Evolutionary conservation across 2,329 filamentous ascomycete genomes (phyloP).

Genomic region (Fusarium pseudocircinatum): DNA sequence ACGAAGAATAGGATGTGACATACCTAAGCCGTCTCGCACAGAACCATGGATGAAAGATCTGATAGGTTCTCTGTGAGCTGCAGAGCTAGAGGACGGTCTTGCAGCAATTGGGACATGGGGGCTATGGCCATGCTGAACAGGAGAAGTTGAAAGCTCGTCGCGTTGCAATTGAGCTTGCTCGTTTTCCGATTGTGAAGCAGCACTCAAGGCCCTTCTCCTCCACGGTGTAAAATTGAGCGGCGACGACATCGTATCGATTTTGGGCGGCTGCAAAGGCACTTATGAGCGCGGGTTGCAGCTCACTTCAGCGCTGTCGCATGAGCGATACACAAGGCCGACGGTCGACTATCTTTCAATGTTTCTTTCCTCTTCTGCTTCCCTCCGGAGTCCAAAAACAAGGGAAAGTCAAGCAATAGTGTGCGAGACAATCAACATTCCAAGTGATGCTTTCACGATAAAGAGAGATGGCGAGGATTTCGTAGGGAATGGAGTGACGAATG

Average conservation of each 20-base stretch:
- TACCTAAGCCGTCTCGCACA: conserved; percentile 68
- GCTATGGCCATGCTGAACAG: conserved; percentile 20
- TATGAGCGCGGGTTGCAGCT: conserved; percentile 25
- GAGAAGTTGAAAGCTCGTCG: conserved; percentile 43
- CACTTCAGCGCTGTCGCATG: conserved; percentile 35
- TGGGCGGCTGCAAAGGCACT: conserved; percentile 26
- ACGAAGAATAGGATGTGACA: conserved; percentile 26
- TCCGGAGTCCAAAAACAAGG: conserved; percentile 1
- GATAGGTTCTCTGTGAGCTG: conserved; percentile 69
- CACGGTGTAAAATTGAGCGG: conserved; percentile 60
- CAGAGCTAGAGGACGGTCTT: conserved; percentile 54
- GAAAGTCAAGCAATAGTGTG: conserved; percentile 20
- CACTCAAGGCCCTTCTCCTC: conserved; percentile 55
- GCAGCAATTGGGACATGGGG: conserved; percentile 33
- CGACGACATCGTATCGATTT: conserved; percentile 54
- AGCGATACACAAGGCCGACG: not conserved
- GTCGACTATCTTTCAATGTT: not conserved
- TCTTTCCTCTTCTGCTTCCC: not conserved
- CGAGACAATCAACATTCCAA: conserved; percentile 36
- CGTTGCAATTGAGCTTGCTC: conserved; percentile 37
- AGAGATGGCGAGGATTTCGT: conserved; percentile 31
- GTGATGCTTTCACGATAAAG: conserved; percentile 23
- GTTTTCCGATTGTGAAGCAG: conserved; percentile 46
- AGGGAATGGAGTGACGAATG: conserved; percentile 43
- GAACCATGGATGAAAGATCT: conserved; percentile 77